Evolutionary conservation across 1,139 yeast species (phyloP), one percentile per base, ranked within the genome.

Genomic region (Kurtzmaniella natalensis): DNA sequence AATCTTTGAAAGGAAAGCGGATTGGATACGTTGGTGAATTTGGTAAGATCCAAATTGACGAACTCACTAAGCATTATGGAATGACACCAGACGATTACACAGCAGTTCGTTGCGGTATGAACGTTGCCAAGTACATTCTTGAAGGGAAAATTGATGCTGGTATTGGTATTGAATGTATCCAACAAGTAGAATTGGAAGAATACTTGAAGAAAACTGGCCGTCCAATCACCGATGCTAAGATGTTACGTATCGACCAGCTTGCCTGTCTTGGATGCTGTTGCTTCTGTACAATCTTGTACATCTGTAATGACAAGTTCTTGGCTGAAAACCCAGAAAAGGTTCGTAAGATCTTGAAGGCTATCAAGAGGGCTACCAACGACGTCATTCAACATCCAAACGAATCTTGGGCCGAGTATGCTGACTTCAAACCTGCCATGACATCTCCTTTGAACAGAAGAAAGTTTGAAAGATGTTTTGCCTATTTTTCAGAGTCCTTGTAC

Each of bases 101-200:
- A 35, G 76, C 79, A n/a, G 76, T 74, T 33, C 63, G 79, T 51
- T 72, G 78, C 45, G 79, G 80, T 33, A 74, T 74, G 80, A 74
- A 74, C 45, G 78, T 74, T 33, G 76, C 79, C 38, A 72, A 71
- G 47, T 66, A 65, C 45, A 72, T 74, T 45, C 68, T 74, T 37
- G 76, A 72, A 38, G 79, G 78, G 25, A 60, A 64, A 42, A 72
- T 74, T 36, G 77, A 74, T 50, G 78, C 78, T 36, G 79, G 79
- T 37, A 67, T 73, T 48, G 79, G 80, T 44, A 70, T 74, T 40
- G 80, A 74, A 50, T 72, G 78, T 51, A 71, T 74, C 48, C 79
- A 74, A 52, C 78, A 71, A 53, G 79, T 74, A 28, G 76, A 74
- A 48, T 61, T 74, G 47, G 79, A 72, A 49, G 76, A 72, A 44